phyloP scores from a whole-genome alignment of 129 eudicot species.

The Artemisia argyi region DNA sequence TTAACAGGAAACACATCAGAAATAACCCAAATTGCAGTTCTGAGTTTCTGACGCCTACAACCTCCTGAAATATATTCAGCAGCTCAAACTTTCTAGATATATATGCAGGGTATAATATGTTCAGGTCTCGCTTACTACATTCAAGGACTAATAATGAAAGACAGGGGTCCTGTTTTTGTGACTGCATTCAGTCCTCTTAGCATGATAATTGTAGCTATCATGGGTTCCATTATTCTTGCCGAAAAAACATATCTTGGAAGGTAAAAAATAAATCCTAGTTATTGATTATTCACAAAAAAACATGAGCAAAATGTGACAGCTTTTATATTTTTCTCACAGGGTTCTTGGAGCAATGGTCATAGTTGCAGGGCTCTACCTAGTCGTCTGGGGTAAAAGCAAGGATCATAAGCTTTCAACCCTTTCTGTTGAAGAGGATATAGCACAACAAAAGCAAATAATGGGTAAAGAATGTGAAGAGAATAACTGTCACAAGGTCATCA shows the following conservation, averaged over 20 bases:
- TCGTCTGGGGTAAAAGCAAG: conserved; percentile 94
- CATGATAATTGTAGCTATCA: conserved; percentile 72
- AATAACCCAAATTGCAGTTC: neutral
- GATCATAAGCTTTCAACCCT: conserved; percentile 48
- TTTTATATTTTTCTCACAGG: conserved; percentile 42
- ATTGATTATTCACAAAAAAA: neutral
- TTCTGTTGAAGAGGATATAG: conserved; percentile 35
- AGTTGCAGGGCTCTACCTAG: conserved; percentile 78
- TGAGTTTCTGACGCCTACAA: neutral
- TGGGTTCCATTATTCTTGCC: conserved; percentile 65
- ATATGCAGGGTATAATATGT: conserved; percentile 73
- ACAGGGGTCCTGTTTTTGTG: conserved; percentile 82
- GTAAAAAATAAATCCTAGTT: conserved; percentile 32
- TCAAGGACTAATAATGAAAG: conserved; percentile 84
- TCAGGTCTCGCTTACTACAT: conserved; percentile 88
- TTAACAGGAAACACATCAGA: neutral
- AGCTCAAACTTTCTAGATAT: neutral
- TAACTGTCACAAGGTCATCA: conserved; percentile 38
- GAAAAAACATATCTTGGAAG: conserved; percentile 72
- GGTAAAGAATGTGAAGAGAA: conserved; percentile 25
- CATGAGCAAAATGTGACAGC: neutral
- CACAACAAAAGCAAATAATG: conserved; percentile 29
- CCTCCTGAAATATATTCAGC: neutral
- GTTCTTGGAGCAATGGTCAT: conserved; percentile 79
- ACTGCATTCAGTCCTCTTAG: conserved; percentile 83